Evolutionary conservation across 1,284 basidiomycete genomes (phyloP).

Genomic region (Xerocomus minutiporus): DNA sequence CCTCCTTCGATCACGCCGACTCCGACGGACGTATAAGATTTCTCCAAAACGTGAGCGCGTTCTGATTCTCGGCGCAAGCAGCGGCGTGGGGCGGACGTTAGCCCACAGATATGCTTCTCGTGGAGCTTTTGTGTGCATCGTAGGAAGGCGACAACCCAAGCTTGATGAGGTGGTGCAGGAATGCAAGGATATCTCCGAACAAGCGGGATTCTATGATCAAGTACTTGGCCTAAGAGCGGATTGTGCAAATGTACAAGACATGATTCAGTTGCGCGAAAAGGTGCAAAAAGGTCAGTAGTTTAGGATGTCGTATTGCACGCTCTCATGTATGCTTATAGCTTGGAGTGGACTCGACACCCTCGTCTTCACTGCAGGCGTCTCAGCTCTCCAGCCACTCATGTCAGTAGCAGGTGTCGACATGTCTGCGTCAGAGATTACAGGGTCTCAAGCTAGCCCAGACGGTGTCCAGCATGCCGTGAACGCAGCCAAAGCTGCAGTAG

Average conservation of each 20-base stretch:
- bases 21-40: conserved; percentile 15
- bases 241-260: conserved; percentile 63
- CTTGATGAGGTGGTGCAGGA: conserved; percentile 60
- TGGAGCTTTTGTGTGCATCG: conserved; percentile 73
- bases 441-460: conserved; percentile 39
- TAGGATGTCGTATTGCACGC: background rate
- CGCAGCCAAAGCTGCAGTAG: conserved; percentile 51
- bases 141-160: conserved; percentile 61
- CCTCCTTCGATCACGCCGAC: conserved; percentile 13
- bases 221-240: conserved; percentile 55
- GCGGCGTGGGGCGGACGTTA: conserved; percentile 76
- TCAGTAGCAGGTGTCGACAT: conserved; percentile 62
- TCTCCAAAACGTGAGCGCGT: conserved; percentile 56
- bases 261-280: conserved; percentile 56
- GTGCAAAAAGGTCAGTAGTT: conserved; percentile 50
- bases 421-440: conserved; percentile 31
- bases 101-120: conserved; percentile 70
- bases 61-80: conserved; percentile 76
- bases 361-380: conserved; percentile 82
- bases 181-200: conserved; percentile 40
- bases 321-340: conserved; percentile 39
- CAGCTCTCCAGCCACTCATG: conserved; percentile 75
- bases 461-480: conserved; percentile 51
- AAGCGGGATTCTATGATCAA: conserved; percentile 22
- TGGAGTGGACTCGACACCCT: conserved; percentile 85